These are phyloP conservation scores for Macadamia tetraphylla DNA, from an alignment of 164 flowering plant genomes.

Conservation along the genomic window DNA sequence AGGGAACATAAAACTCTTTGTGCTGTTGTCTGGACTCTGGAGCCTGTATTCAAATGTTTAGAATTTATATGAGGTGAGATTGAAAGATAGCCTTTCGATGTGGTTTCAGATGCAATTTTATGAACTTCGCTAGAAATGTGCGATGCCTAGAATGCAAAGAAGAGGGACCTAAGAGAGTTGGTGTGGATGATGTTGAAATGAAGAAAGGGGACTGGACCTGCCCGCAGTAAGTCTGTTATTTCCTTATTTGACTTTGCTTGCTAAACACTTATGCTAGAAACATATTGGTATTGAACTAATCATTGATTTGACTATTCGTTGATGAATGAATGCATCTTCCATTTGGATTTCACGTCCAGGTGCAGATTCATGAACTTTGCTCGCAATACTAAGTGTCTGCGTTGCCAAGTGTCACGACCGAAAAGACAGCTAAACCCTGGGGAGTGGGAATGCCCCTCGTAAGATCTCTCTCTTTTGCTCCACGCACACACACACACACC, in stretches of 20 bases:
- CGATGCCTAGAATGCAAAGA: slow-evolving; percentile 54
- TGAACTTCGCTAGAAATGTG: slow-evolving; percentile 66
- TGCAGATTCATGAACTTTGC: slow-evolving; percentile 82
- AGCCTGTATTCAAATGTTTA: too few relatives aligned
- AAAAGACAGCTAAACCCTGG: slow-evolving; percentile 58
- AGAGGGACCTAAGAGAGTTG: slow-evolving; percentile 48
- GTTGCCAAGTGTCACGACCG: slow-evolving; percentile 61
- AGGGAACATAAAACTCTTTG: too few relatives aligned
- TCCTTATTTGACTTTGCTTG: background rate
- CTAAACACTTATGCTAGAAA: background rate
- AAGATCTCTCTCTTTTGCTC: slow-evolving; percentile 23
- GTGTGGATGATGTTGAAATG: slow-evolving; percentile 37
- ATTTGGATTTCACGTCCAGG: slow-evolving; percentile 29
- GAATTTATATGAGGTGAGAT: background rate
- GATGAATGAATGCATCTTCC: background rate
- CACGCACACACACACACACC: background rate
- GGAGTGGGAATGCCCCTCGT: slow-evolving; percentile 93
- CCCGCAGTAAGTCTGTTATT: slow-evolving; percentile 33
- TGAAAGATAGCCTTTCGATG: slow-evolving; percentile 2
- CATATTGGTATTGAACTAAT: background rate
- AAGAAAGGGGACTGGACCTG: slow-evolving; percentile 91
- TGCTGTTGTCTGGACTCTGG: too few relatives aligned
- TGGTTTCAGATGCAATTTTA: slow-evolving; percentile 61
- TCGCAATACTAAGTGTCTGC: slow-evolving; percentile 59
- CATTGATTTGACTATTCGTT: background rate